Evolutionary conservation across 1,284 basidiomycete genomes (phyloP).

Genomic region (Austroboletus niveus): DNA sequence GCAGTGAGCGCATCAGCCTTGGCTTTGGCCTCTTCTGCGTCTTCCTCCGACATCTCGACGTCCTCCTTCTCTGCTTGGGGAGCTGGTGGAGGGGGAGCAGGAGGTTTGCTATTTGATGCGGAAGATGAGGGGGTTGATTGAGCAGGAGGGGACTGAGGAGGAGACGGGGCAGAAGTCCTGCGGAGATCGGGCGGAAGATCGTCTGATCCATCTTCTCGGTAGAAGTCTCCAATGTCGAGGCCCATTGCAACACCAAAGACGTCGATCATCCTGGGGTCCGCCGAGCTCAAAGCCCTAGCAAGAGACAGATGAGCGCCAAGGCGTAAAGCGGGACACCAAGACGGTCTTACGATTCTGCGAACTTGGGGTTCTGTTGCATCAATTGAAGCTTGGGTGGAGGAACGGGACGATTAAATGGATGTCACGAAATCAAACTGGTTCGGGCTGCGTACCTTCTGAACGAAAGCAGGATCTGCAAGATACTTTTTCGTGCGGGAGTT

Average conservation of each 20-base stretch:
- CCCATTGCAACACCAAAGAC: constrained; percentile 94
- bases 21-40: constrained; percentile 59
- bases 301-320: constrained; percentile 9
- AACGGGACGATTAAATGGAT: background rate
- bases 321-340: background rate
- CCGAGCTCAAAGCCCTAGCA: constrained; percentile 47
- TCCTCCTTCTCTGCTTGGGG: constrained; percentile 47
- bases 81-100: constrained; percentile 30
- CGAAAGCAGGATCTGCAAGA: constrained; percentile 80
- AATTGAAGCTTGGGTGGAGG: constrained; percentile 49
- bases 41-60: constrained; percentile 61
- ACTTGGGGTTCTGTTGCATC: constrained; percentile 61
- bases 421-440: background rate
- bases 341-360: constrained; percentile 50
- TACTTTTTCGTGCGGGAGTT: constrained; percentile 87
- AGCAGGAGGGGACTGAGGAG: constrained; percentile 43
- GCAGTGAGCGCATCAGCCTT: constrained; percentile 76
- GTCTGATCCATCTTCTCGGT: constrained; percentile 81
- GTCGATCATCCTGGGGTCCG: constrained; percentile 90
- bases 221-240: constrained; percentile 87
- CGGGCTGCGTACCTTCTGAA: constrained; percentile 52
- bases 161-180: constrained; percentile 31
- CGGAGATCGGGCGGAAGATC: constrained; percentile 69
- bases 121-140: constrained; percentile 43
- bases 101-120: constrained; percentile 14